A percentile compares a stretch with the other conserved stretches of the same genome.
phyloP scores from a whole-genome alignment of 139 green algal species.

The Volvox africanus region DNA sequence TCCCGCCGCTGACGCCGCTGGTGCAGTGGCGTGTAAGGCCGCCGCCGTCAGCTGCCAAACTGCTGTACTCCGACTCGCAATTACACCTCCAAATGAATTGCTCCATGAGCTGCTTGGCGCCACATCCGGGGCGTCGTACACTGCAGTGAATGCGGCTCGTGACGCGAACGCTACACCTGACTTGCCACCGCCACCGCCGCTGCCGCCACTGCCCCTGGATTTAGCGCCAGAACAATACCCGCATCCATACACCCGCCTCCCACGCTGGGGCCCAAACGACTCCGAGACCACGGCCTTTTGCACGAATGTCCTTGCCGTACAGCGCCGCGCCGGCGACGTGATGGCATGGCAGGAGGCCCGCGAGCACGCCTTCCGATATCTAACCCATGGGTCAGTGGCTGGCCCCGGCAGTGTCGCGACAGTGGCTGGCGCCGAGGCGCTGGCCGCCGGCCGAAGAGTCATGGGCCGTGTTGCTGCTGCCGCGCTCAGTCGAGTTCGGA shows the following conservation, averaged over 20 bases:
- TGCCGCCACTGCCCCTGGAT: constrained; percentile 31
- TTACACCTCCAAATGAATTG: neutral
- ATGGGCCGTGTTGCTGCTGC: neutral
- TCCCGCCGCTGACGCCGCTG: constrained; percentile 8
- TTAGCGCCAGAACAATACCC: constrained; percentile 26
- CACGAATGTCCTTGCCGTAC: neutral
- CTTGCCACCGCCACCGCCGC: constrained; percentile 4
- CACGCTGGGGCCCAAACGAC: constrained; percentile 7
- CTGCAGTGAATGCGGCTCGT: neutral
- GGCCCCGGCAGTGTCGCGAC: neutral
- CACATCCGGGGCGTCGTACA: neutral
- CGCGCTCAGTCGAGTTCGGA: neutral
- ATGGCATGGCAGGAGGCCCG: constrained; percentile 37
- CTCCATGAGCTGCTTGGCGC: constrained; percentile 17
- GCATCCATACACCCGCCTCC: constrained; percentile 16
- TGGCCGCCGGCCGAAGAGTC: neutral
- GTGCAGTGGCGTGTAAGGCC: neutral
- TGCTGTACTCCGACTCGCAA: neutral
- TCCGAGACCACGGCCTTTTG: neutral
- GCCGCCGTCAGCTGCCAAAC: neutral
- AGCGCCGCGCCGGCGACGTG: constrained; percentile 5
- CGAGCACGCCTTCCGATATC: neutral
- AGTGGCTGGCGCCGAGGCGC: neutral
- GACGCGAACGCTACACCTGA: neutral
- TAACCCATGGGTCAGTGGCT: neutral